A percentile compares a stretch with the other conserved stretches of the same genome.
These are phyloP conservation scores for Starmera pachycereana DNA, from an alignment of 805 yeast genomes.

Conservation along the genomic window DNA sequence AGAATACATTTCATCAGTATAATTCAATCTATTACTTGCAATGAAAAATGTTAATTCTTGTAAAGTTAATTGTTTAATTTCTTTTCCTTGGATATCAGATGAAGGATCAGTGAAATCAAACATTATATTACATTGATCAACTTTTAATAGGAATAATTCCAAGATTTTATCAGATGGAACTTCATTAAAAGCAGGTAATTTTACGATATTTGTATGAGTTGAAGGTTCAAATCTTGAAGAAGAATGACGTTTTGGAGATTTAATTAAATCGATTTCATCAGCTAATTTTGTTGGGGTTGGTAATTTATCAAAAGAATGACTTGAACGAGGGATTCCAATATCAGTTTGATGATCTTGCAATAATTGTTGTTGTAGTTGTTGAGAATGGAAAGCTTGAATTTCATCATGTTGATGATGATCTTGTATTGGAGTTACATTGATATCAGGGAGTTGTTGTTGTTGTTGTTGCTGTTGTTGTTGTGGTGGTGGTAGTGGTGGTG, in stretches of 20 bases:
- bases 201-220: slow-evolving; percentile 50
- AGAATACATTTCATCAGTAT: slow-evolving; percentile 83
- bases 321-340: slow-evolving; percentile 26
- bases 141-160: slow-evolving; percentile 72
- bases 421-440: neutral
- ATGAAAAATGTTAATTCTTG: slow-evolving; percentile 87
- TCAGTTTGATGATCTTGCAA: slow-evolving; percentile 4
- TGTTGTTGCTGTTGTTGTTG: neutral
- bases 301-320: slow-evolving; percentile 46
- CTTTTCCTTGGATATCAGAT: slow-evolving; percentile 85
- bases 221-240: slow-evolving; percentile 86
- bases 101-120: slow-evolving; percentile 94
- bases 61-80: slow-evolving; percentile 75
- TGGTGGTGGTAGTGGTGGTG: neutral
- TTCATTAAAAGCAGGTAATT: slow-evolving; percentile 81
- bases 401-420: neutral
- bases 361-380: slow-evolving; percentile 11
- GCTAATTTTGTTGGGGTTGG: slow-evolving; percentile 57
- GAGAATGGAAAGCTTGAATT: neutral
- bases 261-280: slow-evolving; percentile 69
- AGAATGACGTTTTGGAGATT: slow-evolving; percentile 84
- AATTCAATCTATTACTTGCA: slow-evolving; percentile 69
- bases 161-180: slow-evolving; percentile 75
- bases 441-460: neutral
- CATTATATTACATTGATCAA: slow-evolving; percentile 89